Conservation (phyloP, 148 eudicot species). For the Vaccinium macrocarpon region DNA sequence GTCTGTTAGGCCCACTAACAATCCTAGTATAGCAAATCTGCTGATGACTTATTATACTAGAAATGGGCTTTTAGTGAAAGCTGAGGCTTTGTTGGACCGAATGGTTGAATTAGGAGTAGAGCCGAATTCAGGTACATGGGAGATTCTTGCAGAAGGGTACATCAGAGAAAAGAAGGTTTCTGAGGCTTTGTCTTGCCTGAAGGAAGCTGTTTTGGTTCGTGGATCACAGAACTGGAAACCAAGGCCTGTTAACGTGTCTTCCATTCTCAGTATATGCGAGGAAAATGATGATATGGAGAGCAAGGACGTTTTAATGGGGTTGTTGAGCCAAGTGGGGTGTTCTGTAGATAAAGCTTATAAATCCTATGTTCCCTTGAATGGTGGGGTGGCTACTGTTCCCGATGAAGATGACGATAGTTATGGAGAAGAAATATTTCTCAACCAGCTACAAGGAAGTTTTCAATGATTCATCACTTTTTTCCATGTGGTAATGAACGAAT, state of each 20-base stretch:
- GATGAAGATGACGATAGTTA: slow-evolving; percentile 27
- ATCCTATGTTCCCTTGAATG: slow-evolving; percentile 27
- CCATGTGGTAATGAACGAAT: neutral
- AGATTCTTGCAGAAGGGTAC: slow-evolving; percentile 65
- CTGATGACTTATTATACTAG: slow-evolving; percentile 56
- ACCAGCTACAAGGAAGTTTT: slow-evolving; percentile 38
- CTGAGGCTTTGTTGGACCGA: slow-evolving; percentile 49
- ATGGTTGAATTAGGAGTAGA: slow-evolving; percentile 60
- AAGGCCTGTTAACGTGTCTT: slow-evolving; percentile 39
- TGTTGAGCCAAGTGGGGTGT: slow-evolving; percentile 60
- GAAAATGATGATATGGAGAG: slow-evolving; percentile 40
- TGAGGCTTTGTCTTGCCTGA: slow-evolving; percentile 68
- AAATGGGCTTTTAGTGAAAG: slow-evolving; percentile 56
- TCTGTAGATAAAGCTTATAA: slow-evolving; percentile 48
- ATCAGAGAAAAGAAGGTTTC: slow-evolving; percentile 44
- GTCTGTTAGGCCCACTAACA: slow-evolving; percentile 40
- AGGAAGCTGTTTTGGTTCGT: slow-evolving; percentile 44
- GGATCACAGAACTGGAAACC: slow-evolving; percentile 62
- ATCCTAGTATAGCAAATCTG: slow-evolving; percentile 69
- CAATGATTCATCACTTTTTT: slow-evolving; percentile 4
- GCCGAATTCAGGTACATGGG: slow-evolving; percentile 69
- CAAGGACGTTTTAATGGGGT: slow-evolving; percentile 50
- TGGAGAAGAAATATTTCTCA: slow-evolving; percentile 41
- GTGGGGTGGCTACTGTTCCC: neutral
- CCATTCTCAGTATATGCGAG: slow-evolving; percentile 55